Base-by-base conservation (phyloP, 805 yeast genomes). In the Millerozyma miso region DNA sequence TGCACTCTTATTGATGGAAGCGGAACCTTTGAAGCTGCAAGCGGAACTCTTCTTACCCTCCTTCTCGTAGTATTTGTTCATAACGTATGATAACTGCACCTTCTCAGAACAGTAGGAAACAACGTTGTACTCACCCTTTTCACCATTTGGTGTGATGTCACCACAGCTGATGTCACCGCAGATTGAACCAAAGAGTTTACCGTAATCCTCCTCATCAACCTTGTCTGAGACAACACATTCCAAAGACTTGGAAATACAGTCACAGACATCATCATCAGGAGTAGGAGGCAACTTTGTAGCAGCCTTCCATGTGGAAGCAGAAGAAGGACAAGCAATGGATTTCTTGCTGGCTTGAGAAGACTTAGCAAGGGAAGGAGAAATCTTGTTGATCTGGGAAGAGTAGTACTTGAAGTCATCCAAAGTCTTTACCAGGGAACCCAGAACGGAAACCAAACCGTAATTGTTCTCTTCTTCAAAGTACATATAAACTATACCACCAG, bases 401-500 rank as follows among this genome's bases (percentile, higher is more conserved):
- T 62, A 68, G 57, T 65, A 58, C 10, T 50, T 61, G 73, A 70
- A 85, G 67, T 85, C 93, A 4, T 57, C 67, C 53, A 83, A 59
- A 4, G 90, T 85, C 18, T 72, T 65, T 41, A 85, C 88, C 39
- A 51, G 54, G 55, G 67, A 74, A 35, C 67, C 65, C 19, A 55
- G 57, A 38, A 84, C 67, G 26, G 81, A 57, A 19, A 88, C 95
- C 47, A 88, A 74, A 47, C 96, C 96, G 60, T 87, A 88, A 52
- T 85, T 63, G 67, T 88, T 88, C 37, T 66, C 81, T 67, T 88
- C 96, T 71, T 88, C 80, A 62, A 83, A 85, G 70, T 86, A 88
- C 93, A 86, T 86, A 76, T 88, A 88, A 41, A 86, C 91, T 54
- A 88, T 85, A 65, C 96, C 96, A 60, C 96, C 96, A 34, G 95